A percentile compares a stretch with the other conserved stretches of the same genome.
These are phyloP conservation scores for Trichomonascaceae sp. DNA, from an alignment of 1,139 yeast species.

Conservation along the genomic window DNA sequence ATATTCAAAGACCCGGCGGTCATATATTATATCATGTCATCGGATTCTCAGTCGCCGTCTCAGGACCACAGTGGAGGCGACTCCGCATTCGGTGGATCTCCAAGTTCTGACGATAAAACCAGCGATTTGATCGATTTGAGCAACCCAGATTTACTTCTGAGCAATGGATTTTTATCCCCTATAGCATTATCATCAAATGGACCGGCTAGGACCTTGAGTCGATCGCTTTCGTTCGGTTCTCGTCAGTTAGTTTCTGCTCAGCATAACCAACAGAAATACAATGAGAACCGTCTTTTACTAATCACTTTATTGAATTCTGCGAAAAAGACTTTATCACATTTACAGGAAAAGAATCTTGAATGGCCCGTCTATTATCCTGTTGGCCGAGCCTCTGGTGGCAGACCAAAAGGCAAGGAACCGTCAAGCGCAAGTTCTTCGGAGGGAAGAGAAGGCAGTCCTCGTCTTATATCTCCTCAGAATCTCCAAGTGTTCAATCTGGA, in stretches of 20 bases:
- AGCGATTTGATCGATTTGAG: conserved; percentile 2
- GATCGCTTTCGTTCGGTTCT: conserved; percentile 24
- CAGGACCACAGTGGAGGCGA: conserved; percentile 13
- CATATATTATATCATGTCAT: background rate
- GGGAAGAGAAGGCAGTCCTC: conserved; percentile 13
- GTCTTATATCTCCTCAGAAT: conserved; percentile 29
- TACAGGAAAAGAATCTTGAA: conserved; percentile 49
- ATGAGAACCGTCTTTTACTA: conserved; percentile 56
- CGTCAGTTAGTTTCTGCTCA: conserved; percentile 36
- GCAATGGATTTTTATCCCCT: conserved; percentile 12
- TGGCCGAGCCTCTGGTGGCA: conserved; percentile 23
- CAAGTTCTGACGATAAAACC: conserved; percentile 11
- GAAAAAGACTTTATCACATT: conserved; percentile 46
- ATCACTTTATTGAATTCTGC: conserved; percentile 59
- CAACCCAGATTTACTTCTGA: conserved; percentile 16
- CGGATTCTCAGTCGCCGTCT: background rate
- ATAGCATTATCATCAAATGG: conserved; percentile 9
- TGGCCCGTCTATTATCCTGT: conserved; percentile 64
- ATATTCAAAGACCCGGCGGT: background rate
- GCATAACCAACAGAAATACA: conserved; percentile 61
- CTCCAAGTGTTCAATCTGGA: conserved; percentile 61
- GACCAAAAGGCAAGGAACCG: conserved; percentile 9
- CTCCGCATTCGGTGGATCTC: conserved; percentile 26
- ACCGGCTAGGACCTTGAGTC: background rate
- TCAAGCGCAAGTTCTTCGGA: background rate